Base-by-base conservation (phyloP, 139 green algal genomes). In the Chlorella ohadii region DNA sequence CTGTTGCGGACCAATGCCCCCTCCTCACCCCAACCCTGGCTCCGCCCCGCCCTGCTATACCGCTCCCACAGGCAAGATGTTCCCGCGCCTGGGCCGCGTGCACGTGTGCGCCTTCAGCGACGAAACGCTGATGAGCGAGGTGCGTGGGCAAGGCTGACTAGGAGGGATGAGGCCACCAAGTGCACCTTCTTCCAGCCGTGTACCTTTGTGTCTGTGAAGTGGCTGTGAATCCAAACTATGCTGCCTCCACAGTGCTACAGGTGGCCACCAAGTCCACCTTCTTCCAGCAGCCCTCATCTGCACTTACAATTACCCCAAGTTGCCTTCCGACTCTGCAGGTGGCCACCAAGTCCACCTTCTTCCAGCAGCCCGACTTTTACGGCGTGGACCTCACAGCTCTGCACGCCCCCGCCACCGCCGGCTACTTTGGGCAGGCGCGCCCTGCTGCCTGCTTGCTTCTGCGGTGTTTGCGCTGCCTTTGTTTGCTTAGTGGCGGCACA, bases 21-120 rank as follows among this genome's bases (percentile, higher is more conserved):
- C 44, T 51, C 44, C 6, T 6, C 44, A 11, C 17, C 34, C 34
- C 66, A 31, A 1, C 67, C 19, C 20, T 36, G 33, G 34, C 67
- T 34, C 67, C 47, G 31, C 16, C 34, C 31, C 47, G 31, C 28
- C 65, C 19, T 41, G 65, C 31, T 19, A 28, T 41, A 1, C 16
- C 4, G 9, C 28, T 0, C 20, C 59, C 13, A 38, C 76, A 4
- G 97, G 97, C 36, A 93, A 94, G 67, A 98, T 99, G 96, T 99
- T 98, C 86, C 96, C 96, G 33, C 63, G 78, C 47, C 59, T 96
- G 38, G 95, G 95, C 0, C 90, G 95, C 55, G 97, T 99, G 70
- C 92, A 98, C 77, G 81, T 93, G 20, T 92, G 92, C 23, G 93
- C 92, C 9, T 99, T 99, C 86, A 92, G 84, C 17, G 96, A 99